Base-by-base conservation (phyloP, 768 basidiomycete species). In the Lactarius trivialis region DNA sequence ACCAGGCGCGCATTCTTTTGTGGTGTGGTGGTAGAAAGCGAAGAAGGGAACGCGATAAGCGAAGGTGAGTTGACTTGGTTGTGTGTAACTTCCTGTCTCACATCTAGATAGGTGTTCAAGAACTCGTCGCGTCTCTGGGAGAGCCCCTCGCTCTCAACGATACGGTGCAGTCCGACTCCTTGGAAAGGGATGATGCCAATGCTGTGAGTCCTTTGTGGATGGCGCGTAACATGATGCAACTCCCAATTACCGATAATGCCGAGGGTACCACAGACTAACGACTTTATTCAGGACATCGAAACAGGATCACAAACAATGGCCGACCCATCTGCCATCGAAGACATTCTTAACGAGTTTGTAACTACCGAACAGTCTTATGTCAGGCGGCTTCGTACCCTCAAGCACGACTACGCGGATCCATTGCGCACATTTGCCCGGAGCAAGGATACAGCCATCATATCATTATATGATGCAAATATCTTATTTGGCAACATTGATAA, bases 401-500 rank as follows among this genome's bases (percentile, higher is more conserved):
- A 95, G 74, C 75, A 81, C 50, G 86, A 91, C 68, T 98, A 97
- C 70, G 96, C 95, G 36, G 88, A 93, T 71, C 97, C 94, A 9
- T 77, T 99, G 30, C 85, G 94, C 39, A 82, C 82, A 49, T 99
- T 95, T 71, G 85, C 96, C 24, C 82, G 83, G 58, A 86, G 81
- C 72, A 90, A 91, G 71, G 86, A 88, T 62, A 94, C 91, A 0
- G 85, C 89, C 37, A 91, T 99, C 68, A 82, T 99, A 50, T 88
- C 90, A 1, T 75, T 84, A 24, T 98, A 96, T 72, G 91, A 98
- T 72, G 95, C 95, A 36, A 94, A 91, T 66, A 91, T 85, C 1
- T 80, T 99, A 26, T 98, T 99, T 68, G 92, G 91, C 58, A 98
- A 99, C 74, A 82, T 98, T 55, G 95, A 98, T 73, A 86, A 83